Base-by-base conservation (phyloP, 2,329 filamentous ascomycete species). In the Trichoderma sp. region DNA sequence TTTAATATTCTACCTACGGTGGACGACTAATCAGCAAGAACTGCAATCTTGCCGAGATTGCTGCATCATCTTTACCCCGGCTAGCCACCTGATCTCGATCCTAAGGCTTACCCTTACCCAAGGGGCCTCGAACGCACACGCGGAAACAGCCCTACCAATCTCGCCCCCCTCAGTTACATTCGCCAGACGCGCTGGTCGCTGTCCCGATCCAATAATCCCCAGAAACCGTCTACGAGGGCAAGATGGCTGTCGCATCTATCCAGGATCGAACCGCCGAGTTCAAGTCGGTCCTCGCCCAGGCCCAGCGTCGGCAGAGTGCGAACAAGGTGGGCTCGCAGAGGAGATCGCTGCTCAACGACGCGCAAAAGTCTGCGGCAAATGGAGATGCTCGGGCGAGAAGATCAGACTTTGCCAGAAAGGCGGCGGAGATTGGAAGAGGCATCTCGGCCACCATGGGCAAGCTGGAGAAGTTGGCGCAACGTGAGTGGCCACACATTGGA, bases 241-340 rank as follows among this genome's bases (percentile, higher is more conserved):
- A 68, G 66, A 91, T 91, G 89, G 88, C 88, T 71, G 86, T 90
- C 79, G 81, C 87, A 73, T 95, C 94, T 66, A 97, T 98, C 81
- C 96, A 99, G 86, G 96, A 99, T 85, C 93, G 96, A 79, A 99
- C 96, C 71, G 88, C 90, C 79, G 96, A 99, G 87, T 99, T 99
- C 87, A 92, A 91, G 81, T 93, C 94, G 74, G 97, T 98, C 78
- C 89, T 98, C 74, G 86, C 89, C 59, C 93, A 97, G 80, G 93
- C 93, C 66, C 94, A 97, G 83, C 92, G 91, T 79, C 89, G 91
- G 74, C 90, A 96, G 78, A 90, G 91, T 36, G 88, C 91, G 12
- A 90, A 89, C 73, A 97, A 97, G 84, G 86, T 92, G 66, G 90
- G 93, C 77, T 87, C 92, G 36, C 93, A 97, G 82, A 89, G 93